Percentiles rank a stretch among this genome's conserved stretches.
Conservation (phyloP, 2,329 filamentous ascomycete species). For the Penicillium sumatraense region DNA sequence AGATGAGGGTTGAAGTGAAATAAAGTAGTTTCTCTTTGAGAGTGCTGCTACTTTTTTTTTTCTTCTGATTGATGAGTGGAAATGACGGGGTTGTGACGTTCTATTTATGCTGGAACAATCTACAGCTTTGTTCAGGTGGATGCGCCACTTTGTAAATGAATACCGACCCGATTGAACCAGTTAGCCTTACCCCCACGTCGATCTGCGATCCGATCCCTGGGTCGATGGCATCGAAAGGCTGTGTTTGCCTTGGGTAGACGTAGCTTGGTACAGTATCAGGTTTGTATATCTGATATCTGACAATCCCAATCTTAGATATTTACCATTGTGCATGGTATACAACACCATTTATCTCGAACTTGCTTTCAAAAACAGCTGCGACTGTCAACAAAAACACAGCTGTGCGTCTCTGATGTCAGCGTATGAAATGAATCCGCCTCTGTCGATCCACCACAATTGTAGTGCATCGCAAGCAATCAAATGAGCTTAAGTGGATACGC, state of each 20-base stretch:
- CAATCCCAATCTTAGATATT: not conserved
- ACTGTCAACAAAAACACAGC: not conserved
- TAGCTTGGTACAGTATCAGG: not conserved
- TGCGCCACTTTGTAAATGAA: not conserved
- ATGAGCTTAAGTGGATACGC: not conserved
- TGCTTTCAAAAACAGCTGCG: not conserved
- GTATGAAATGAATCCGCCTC: not conserved
- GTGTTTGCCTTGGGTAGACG: not conserved
- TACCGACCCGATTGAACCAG: not conserved
- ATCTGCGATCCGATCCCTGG: not conserved
- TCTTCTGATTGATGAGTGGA: not conserved
- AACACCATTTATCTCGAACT: not conserved
- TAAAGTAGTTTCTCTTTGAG: not conserved
- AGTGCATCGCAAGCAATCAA: not conserved
- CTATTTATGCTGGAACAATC: conserved; percentile 1
- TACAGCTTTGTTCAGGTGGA: not conserved
- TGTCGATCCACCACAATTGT: not conserved
- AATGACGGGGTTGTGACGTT: not conserved
- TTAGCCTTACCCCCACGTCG: not conserved
- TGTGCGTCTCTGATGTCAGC: conserved; percentile 1
- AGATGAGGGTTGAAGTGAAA: not conserved
- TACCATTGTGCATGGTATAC: not conserved
- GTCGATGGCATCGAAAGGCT: not conserved
- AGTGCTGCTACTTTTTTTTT: not conserved
- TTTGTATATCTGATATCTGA: not conserved